These are phyloP conservation scores for Schizonepeta tenuifolia DNA, from an alignment of 257 asterid genomes.

Conservation along the genomic window DNA sequence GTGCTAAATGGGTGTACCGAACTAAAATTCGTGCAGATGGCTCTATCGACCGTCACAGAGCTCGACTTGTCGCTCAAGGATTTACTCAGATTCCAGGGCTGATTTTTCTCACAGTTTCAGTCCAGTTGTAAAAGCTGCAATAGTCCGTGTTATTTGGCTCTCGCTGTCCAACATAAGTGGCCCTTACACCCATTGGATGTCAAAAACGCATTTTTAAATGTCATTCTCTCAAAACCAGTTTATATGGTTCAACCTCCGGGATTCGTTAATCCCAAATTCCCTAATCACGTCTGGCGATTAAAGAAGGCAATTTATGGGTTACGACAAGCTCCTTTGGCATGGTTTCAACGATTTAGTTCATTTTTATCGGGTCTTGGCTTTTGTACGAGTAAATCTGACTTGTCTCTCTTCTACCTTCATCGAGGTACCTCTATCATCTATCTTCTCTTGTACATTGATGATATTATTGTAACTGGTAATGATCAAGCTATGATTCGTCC, in stretches of 20 bases:
- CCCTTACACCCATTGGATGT: not conserved
- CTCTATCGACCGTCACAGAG: not conserved
- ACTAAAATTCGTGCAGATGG: not conserved
- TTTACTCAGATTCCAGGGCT: not conserved
- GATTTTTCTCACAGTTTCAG: not conserved
- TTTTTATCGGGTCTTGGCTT: not conserved
- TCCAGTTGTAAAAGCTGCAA: not conserved
- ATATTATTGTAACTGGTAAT: not conserved
- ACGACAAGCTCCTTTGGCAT: not conserved
- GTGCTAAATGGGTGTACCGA: not conserved
- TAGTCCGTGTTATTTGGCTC: not conserved
- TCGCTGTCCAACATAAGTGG: not conserved
- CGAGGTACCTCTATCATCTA: not conserved
- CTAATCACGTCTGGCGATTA: not conserved
- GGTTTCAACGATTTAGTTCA: not conserved
- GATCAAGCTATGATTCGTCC: not conserved
- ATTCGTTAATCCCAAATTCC: not conserved
- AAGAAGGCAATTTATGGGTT: not conserved
- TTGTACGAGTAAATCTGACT: not conserved
- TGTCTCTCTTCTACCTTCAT: not conserved
- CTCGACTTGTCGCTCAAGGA: not conserved
- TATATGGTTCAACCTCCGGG: not conserved
- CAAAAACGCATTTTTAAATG: not conserved
- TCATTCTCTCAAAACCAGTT: not conserved
- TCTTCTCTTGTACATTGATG: not conserved